Base-by-base conservation (phyloP, 2,329 filamentous ascomycete genomes). In the Xylaria digitata region DNA sequence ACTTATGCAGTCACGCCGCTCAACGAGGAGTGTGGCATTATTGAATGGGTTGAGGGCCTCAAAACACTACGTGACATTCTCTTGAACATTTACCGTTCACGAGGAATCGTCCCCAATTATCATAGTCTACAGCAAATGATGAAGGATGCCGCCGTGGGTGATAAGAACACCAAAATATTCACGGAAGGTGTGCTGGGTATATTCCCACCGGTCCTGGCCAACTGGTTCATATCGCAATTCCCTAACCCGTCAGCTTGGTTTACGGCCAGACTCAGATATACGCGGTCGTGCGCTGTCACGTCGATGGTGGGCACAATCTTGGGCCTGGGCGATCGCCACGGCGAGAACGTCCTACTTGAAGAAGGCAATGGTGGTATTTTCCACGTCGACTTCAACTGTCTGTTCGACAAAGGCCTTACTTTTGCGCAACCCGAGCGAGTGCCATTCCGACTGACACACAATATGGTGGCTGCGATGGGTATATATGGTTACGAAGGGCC, bases 381-480 rank as follows among this genome's bases (percentile, higher is more conserved):
- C 80, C 96, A 99, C 80, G 96, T 99, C 52, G 96, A 99, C 81
- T 99, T 99, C 85, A 99, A 99, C 81, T 99, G 96, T 79, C 89
- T 99, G 4, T 99, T 99, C 78, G 96, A 99, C 83, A 99, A 99
- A 76, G 96, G 96, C 1, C 87, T 95, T 46, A 97, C 94, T 0
- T 98, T 99, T 77, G 91, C 94, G 69, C 97, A 96, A 79, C 95
- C 96, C 0, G 96, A 99, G 80, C 85, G 92, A 34, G 96, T 99
- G 1, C 96, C 96, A 1, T 99, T 99, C 84, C 92, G 96, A 17
- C 85, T 99, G 48, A 99, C 96, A 3, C 95, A 97, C 84, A 99
- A 99, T 80, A 98, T 99, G 95, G 89, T 96, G 42, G 93, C 97
- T 70, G 96, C 96, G 11, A 98, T 99, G 89, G 96, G 96, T 5